Conservation (phyloP, 1,284 basidiomycete species). For the Cerioporus squamosus region DNA sequence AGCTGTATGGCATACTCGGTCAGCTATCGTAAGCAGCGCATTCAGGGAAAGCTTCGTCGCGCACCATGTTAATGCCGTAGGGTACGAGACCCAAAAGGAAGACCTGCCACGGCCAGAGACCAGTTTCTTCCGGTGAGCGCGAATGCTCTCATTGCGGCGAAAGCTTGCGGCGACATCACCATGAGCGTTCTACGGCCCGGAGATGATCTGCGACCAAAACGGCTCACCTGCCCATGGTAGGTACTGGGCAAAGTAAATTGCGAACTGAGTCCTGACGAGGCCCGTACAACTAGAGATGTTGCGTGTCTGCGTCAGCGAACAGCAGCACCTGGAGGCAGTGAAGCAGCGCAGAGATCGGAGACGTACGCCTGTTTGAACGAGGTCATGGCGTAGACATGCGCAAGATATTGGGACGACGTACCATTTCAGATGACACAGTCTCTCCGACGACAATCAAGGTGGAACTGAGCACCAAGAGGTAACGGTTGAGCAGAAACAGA, state of each 20-base stretch:
- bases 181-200: background rate
- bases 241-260: background rate
- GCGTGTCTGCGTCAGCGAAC: too few species aligned
- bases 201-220: background rate
- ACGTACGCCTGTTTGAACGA: background rate
- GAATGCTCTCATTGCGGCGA: background rate
- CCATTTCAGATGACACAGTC: background rate
- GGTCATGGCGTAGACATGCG: too few species aligned
- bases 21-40: too few species aligned
- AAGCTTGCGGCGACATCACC: constrained; percentile 27
- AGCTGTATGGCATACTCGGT: too few species aligned
- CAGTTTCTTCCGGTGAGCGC: background rate
- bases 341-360: too few species aligned
- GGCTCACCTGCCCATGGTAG: background rate
- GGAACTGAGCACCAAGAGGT: background rate
- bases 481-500: background rate
- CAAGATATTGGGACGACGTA: background rate
- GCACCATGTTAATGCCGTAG: background rate
- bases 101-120: background rate
- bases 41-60: too few species aligned
- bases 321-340: background rate
- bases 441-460: background rate
- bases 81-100: background rate
- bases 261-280: background rate
- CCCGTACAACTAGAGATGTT: background rate